Conservation (phyloP, 495 filamentous ascomycete genomes). For the Delitschia confertaspora region DNA sequence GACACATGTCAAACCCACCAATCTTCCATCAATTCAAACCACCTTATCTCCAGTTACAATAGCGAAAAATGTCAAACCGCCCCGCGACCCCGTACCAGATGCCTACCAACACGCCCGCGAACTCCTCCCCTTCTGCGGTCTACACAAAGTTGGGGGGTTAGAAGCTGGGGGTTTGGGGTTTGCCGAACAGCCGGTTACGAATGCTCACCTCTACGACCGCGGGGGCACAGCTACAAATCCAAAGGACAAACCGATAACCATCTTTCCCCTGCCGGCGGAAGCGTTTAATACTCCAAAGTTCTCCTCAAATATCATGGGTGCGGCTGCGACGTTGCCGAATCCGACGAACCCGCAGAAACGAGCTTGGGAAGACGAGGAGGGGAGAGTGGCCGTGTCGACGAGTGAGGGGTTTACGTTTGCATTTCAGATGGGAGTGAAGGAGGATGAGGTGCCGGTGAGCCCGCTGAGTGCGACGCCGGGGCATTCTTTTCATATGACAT, state of each 20-base stretch:
- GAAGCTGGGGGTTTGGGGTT: too few species aligned
- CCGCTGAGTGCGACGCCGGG: conserved; percentile 17
- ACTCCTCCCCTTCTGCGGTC: conserved; percentile 67
- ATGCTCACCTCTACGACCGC: conserved; percentile 14
- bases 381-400: not conserved
- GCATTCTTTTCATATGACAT: conserved; percentile 4
- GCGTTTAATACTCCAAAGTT: conserved; percentile 17
- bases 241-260: conserved; percentile 8
- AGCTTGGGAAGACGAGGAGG: conserved; percentile 17
- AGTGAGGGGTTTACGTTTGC: conserved; percentile 16
- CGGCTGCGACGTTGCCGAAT: conserved; percentile 4
- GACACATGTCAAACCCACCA: conserved; percentile 43
- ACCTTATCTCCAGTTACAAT: conserved; percentile 5
- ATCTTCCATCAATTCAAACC: conserved; percentile 17
- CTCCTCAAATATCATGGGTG: conserved; percentile 20
- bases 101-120: conserved; percentile 37
- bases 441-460: conserved; percentile 23
- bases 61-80: conserved; percentile 13
- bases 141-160: conserved; percentile 57
- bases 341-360: conserved; percentile 22
- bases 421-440: conserved; percentile 4
- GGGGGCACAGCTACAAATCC: conserved; percentile 4
- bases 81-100: conserved; percentile 23
- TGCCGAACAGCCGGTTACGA: conserved; percentile 36
- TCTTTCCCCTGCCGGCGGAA: conserved; percentile 10